Evolutionary conservation across 1,139 yeast species (phyloP), one percentile per base, ranked within the genome.

Genomic region (Lodderomyces elongisporus): DNA sequence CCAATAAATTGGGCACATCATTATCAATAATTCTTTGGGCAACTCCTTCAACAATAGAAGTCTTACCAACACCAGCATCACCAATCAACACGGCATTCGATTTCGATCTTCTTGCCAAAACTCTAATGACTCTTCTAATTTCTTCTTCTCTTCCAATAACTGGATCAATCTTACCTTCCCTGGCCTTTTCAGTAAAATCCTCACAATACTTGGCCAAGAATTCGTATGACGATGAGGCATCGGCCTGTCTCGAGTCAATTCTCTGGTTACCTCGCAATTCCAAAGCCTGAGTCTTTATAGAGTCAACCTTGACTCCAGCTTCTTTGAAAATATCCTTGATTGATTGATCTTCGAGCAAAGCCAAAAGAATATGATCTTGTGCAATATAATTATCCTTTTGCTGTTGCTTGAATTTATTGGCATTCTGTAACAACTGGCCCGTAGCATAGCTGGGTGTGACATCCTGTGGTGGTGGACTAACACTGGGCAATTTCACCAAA

Each of bases 11-110:
- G 28, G 98, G 98, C 13, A 93, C 95, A 60, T 91, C 99, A 39
- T 85, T 87, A 52, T 91, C 96, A 41, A 91, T 80, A 44, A 91
- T 88, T 63, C 98, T 76, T 62, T 91, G 97, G 12, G 98, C 97
- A 38, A 91, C 96, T 47, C 98, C 98, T 66, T 91, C 99, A 33
- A 89, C 95, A 49, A 91, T 89, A 14, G 95, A 85, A 25, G 98
- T 93, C 64, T 91, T 91, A 70, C 99, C 99, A 34, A 91, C 96
- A 76, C 99, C 99, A 22, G 98, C 96, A 52, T 91, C 97, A 70
- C 99, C 99, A 51, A 91, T 87, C 45, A 91, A 67, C 46, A 95
- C 91, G 10, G 98, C 95, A 54, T 93, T 93, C 3, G 96, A 88
- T 62, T 91, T 91, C 22, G 95, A 85, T 63, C 98, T 79, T 66